phyloP scores from a whole-genome alignment of 2,329 filamentous ascomycete species.

The Colletotrichum sp. region DNA sequence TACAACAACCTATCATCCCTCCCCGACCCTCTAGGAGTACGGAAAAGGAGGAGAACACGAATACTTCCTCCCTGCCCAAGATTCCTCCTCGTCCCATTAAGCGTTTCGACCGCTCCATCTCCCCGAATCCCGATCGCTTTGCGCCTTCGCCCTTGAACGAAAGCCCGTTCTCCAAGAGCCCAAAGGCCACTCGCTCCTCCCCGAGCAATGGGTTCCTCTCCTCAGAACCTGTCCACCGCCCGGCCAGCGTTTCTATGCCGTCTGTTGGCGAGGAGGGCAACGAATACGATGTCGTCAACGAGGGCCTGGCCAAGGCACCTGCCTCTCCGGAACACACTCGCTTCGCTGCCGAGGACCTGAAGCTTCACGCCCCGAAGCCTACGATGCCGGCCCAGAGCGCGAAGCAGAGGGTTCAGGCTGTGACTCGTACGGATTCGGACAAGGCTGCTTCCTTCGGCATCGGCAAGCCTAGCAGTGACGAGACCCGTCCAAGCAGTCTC shows the following conservation, averaged over 20 bases:
- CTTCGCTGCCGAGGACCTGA: conserved; percentile 79
- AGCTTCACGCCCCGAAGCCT: conserved; percentile 88
- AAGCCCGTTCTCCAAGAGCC: conserved; percentile 57
- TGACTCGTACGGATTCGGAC: conserved; percentile 91
- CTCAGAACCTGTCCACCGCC: conserved; percentile 58
- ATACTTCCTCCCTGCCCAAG: conserved; percentile 57
- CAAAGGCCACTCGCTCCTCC: conserved; percentile 38
- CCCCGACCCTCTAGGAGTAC: conserved; percentile 59
- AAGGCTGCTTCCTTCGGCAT: conserved; percentile 85
- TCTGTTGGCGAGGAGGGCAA: conserved; percentile 87
- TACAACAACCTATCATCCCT: conserved; percentile 59
- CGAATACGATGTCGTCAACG: conserved; percentile 74
- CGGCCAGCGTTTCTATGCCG: conserved; percentile 81
- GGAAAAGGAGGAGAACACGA: conserved; percentile 45
- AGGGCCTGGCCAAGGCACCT: conserved; percentile 43
- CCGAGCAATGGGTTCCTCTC: conserved; percentile 36
- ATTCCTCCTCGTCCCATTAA: conserved; percentile 80
- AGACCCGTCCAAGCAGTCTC: conserved; percentile 42
- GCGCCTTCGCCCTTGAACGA: conserved; percentile 88
- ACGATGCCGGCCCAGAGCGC: conserved; percentile 82
- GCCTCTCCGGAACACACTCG: conserved; percentile 73
- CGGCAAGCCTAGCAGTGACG: conserved; percentile 67
- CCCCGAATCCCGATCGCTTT: conserved; percentile 78
- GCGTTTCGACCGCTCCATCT: conserved; percentile 76
- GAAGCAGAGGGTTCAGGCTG: conserved; percentile 80